phyloP scores from a whole-genome alignment of 2,329 filamentous ascomycete genomes.

The Phyllosticta citribraziliensis region DNA sequence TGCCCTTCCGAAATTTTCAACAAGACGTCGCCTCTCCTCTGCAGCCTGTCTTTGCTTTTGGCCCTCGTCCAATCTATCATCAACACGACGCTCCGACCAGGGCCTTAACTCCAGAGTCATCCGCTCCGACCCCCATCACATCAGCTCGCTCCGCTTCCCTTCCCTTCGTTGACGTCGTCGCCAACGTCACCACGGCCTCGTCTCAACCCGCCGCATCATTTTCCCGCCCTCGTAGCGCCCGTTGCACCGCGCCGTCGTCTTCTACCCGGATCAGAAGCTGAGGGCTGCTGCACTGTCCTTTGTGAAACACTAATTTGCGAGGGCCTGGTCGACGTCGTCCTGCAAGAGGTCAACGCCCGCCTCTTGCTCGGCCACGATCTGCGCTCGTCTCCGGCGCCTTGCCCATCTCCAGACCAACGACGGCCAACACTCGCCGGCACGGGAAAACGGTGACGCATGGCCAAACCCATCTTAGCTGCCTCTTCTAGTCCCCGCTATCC shows the following conservation, averaged over 20 bases:
- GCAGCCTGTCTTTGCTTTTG: constrained; percentile 5
- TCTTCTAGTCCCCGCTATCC: neutral
- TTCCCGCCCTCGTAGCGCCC: neutral
- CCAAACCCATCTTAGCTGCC: neutral
- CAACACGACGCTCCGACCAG: constrained; percentile 8
- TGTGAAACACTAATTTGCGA: neutral
- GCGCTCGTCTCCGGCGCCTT: neutral
- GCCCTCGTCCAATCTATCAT: constrained; percentile 8
- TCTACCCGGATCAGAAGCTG: neutral
- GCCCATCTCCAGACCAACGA: neutral
- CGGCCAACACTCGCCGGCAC: neutral
- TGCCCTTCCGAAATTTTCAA: neutral
- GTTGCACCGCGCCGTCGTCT: neutral
- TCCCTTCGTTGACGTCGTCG: neutral
- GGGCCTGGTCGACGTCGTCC: neutral
- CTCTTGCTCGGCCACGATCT: neutral
- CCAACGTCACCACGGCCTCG: neutral
- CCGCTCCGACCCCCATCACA: too few relatives aligned
- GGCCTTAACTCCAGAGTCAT: neutral
- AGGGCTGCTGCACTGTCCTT: neutral
- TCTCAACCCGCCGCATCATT: neutral
- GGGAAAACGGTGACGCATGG: neutral
- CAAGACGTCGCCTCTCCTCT: neutral
- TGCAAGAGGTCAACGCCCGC: neutral
- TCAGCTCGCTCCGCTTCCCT: neutral